A percentile compares a stretch with the other conserved stretches of the same genome.
These are phyloP conservation scores for Gleditsia sinensis DNA, from an alignment of 306 rosid genomes.

Conservation along the genomic window DNA sequence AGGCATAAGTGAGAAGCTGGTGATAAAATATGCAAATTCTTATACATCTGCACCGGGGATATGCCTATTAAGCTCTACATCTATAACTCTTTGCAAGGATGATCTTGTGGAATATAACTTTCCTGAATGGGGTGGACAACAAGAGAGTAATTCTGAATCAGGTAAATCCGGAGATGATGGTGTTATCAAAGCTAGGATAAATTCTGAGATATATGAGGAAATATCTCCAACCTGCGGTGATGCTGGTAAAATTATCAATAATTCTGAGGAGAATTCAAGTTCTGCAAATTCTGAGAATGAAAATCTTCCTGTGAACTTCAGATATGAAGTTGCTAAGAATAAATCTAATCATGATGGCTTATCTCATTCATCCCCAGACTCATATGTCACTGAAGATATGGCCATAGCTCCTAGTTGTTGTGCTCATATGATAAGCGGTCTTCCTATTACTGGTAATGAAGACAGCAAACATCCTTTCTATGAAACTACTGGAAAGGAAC, in stretches of 20 bases:
- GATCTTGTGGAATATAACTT: constrained; percentile 63
- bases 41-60: constrained; percentile 56
- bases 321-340: constrained; percentile 30
- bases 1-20: constrained; percentile 90
- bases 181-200: constrained; percentile 23
- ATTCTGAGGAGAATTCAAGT: constrained; percentile 37
- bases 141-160: constrained; percentile 26
- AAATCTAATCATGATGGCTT: constrained; percentile 36
- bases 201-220: constrained; percentile 35
- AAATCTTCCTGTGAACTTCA: constrained; percentile 34
- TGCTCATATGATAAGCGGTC: constrained; percentile 33
- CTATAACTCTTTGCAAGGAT: constrained; percentile 70
- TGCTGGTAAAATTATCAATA: constrained; percentile 14
- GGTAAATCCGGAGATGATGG: constrained; percentile 27
- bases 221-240: constrained; percentile 35
- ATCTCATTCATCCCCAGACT: constrained; percentile 35
- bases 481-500: constrained; percentile 40
- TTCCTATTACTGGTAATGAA: constrained; percentile 27
- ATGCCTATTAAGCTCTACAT: constrained; percentile 68
- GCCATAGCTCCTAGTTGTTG: constrained; percentile 44
- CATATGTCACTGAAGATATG: constrained; percentile 33
- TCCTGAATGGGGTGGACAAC: constrained; percentile 38
- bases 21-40: constrained; percentile 65
- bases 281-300: constrained; percentile 37
- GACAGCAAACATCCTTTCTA: constrained; percentile 46